phyloP scores from a whole-genome alignment of 2,329 filamentous ascomycete genomes.

The Aspergillus brunneoviolaceus region DNA sequence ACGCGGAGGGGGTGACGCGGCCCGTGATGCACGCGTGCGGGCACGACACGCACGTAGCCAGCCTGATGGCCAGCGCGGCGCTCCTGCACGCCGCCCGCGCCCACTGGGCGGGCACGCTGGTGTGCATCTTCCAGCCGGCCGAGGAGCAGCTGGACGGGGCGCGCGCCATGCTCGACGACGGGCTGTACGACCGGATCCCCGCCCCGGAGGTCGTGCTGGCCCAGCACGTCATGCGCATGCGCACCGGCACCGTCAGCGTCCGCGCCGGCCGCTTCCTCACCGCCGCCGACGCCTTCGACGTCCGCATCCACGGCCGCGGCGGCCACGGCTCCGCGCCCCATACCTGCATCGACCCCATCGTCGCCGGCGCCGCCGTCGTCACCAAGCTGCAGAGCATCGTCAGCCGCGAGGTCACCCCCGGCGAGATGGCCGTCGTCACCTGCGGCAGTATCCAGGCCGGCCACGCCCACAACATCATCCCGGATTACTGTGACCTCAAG shows the following conservation, averaged over 20 bases:
- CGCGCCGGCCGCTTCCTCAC: slow-evolving; percentile 36
- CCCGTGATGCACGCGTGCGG: slow-evolving; percentile 69
- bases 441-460: slow-evolving; percentile 48
- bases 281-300: slow-evolving; percentile 38
- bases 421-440: slow-evolving; percentile 47
- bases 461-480: slow-evolving; percentile 47
- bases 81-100: slow-evolving; percentile 45
- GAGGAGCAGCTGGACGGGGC: slow-evolving; percentile 63
- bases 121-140: slow-evolving; percentile 63
- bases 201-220: slow-evolving; percentile 58
- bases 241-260: slow-evolving; percentile 37
- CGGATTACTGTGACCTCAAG: slow-evolving; percentile 42
- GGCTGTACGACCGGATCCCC: slow-evolving; percentile 54
- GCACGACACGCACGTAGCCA: slow-evolving; percentile 65
- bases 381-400: slow-evolving; percentile 43
- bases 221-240: slow-evolving; percentile 54
- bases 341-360: slow-evolving; percentile 47
- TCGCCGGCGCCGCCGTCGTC: slow-evolving; percentile 46
- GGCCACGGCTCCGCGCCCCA: slow-evolving; percentile 49
- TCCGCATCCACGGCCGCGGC: slow-evolving; percentile 44
- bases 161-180: slow-evolving; percentile 60
- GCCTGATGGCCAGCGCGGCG: slow-evolving; percentile 56
- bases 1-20: slow-evolving; percentile 49
- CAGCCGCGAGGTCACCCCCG: slow-evolving; percentile 39
- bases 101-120: slow-evolving; percentile 59